Percentiles rank a stretch among this genome's conserved stretches.
Conservation (phyloP, 768 basidiomycete species). For the Phlebiopsis gigantea region DNA sequence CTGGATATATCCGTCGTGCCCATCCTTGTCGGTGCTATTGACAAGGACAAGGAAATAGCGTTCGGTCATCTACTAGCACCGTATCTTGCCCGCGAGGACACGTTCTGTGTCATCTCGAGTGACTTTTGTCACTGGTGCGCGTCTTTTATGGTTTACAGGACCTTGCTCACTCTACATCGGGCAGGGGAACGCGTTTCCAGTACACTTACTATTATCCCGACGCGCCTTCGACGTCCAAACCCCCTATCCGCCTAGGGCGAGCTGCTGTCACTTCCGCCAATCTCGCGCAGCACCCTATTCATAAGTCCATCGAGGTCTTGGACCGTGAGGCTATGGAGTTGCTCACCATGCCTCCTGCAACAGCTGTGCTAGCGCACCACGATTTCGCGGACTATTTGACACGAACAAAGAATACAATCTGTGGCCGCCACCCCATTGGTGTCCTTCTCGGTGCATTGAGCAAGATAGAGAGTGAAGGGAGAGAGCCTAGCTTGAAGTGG, state of each 20-base stretch:
- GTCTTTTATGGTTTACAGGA: neutral
- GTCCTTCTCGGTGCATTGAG: slow-evolving; percentile 79
- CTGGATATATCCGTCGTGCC: slow-evolving; percentile 81
- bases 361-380: slow-evolving; percentile 48
- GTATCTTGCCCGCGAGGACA: slow-evolving; percentile 72
- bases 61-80: slow-evolving; percentile 76
- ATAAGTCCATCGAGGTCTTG: slow-evolving; percentile 75
- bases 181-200: slow-evolving; percentile 78
- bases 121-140: slow-evolving; percentile 97
- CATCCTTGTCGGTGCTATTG: slow-evolving; percentile 81
- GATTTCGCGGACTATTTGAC: slow-evolving; percentile 64
- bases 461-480: slow-evolving; percentile 40
- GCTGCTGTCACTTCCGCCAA: slow-evolving; percentile 32
- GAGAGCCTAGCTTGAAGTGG: slow-evolving; percentile 55
- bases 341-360: slow-evolving; percentile 52
- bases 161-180: neutral
- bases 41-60: slow-evolving; percentile 47
- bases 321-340: slow-evolving; percentile 85
- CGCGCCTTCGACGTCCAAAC: slow-evolving; percentile 39
- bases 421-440: slow-evolving; percentile 93
- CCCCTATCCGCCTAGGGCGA: slow-evolving; percentile 48
- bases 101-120: slow-evolving; percentile 86
- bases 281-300: slow-evolving; percentile 55
- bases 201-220: slow-evolving; percentile 86
- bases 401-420: slow-evolving; percentile 90